Percentiles rank a stretch among this genome's conserved stretches.
phyloP scores from a whole-genome alignment of 345 rosid species.

The Heritiera littoralis region DNA sequence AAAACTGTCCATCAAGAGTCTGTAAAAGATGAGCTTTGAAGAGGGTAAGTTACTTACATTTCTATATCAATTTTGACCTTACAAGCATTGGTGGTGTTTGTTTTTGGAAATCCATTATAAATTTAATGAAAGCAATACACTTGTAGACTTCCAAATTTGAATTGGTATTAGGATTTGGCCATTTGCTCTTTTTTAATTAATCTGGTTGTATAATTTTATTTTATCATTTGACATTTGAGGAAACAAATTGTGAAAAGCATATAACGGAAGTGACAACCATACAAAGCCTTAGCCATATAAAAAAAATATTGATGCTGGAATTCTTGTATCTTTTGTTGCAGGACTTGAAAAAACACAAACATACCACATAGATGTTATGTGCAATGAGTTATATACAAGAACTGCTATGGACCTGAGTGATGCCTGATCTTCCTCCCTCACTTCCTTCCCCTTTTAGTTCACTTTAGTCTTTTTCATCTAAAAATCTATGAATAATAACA shows the following conservation, averaged over 20 bases:
- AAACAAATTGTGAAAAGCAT: not conserved
- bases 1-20: conserved; percentile 38
- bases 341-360: not conserved
- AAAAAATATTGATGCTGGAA: not conserved
- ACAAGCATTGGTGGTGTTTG: not conserved
- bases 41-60: conserved; percentile 18
- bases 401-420: not conserved
- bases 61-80: not conserved
- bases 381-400: not conserved
- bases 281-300: not conserved
- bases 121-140: not conserved
- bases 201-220: not conserved
- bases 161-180: not conserved
- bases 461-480: not conserved
- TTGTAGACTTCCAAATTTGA: not conserved
- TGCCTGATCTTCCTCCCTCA: not conserved
- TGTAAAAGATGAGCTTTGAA: conserved; percentile 68
- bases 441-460: not conserved
- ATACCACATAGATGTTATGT: not conserved
- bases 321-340: not conserved
- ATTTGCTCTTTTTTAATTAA: not conserved
- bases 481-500: not conserved
- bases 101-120: no score
- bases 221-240: not conserved
- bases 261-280: not conserved